Evolutionary conservation across 140 eudicot species (phyloP).

Genomic region (Flaveria floridana): DNA sequence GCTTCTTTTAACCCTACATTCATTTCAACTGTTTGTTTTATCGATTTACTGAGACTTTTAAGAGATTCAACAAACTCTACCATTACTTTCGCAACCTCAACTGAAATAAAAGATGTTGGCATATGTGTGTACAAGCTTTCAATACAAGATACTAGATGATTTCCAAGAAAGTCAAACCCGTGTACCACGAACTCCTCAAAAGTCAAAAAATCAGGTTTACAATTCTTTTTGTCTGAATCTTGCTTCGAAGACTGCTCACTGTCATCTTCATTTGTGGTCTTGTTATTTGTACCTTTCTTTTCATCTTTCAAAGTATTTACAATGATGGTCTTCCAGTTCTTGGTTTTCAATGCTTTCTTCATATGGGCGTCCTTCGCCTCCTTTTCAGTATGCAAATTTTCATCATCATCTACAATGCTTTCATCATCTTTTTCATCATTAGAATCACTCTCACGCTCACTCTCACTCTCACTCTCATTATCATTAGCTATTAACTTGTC

Average conservation of each 20-base stretch:
- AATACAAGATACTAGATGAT: constrained; percentile 36
- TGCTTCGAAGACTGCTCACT: neutral
- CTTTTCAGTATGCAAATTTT: neutral
- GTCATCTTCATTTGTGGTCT: neutral
- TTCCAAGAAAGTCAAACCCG: constrained; percentile 21
- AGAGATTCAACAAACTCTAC: constrained; percentile 29
- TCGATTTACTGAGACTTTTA: constrained; percentile 24
- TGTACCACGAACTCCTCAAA: constrained; percentile 50
- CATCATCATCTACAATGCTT: constrained; percentile 14
- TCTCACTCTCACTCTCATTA: neutral
- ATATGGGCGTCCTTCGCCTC: constrained; percentile 8
- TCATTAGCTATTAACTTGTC: constrained; percentile 12
- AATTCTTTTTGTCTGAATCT: constrained; percentile 11
- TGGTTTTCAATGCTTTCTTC: constrained; percentile 28
- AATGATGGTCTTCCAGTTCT: constrained; percentile 40
- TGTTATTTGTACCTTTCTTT: constrained; percentile 21
- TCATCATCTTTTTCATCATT: constrained; percentile 24
- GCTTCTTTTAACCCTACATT: constrained; percentile 34
- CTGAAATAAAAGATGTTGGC: constrained; percentile 51
- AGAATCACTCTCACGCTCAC: neutral
- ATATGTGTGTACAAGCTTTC: constrained; percentile 54
- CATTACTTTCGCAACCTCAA: constrained; percentile 41
- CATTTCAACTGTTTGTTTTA: constrained; percentile 13
- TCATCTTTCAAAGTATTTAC: constrained; percentile 29
- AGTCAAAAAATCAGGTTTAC: constrained; percentile 27